phyloP scores from a whole-genome alignment of 2,329 filamentous ascomycete genomes.

The Sarocladium brachiariae region DNA sequence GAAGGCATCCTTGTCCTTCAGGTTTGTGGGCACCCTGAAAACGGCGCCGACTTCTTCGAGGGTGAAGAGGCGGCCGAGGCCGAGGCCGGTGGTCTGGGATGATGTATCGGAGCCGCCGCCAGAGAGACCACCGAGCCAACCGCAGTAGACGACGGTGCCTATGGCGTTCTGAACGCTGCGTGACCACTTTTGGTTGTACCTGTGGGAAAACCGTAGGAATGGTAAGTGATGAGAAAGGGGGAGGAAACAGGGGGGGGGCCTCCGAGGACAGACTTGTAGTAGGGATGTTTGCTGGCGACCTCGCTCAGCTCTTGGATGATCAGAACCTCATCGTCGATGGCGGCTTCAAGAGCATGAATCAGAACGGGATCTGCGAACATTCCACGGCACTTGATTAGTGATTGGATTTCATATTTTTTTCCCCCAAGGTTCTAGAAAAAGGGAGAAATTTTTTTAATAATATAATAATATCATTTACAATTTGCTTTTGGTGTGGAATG shows the following conservation, averaged over 20 bases:
- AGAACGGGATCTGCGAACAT: slow-evolving; percentile 37
- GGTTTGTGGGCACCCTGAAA: slow-evolving; percentile 78
- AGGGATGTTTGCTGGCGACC: slow-evolving; percentile 78
- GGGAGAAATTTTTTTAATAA: no score
- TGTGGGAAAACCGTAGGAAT: slow-evolving; percentile 20
- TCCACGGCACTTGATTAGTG: no score
- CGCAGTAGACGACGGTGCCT: slow-evolving; percentile 48
- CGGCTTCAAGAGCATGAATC: slow-evolving; percentile 62
- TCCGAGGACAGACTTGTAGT: slow-evolving; percentile 82
- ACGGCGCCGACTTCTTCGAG: slow-evolving; percentile 81
- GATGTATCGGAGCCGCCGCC: slow-evolving; percentile 28
- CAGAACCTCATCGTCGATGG: slow-evolving; percentile 64
- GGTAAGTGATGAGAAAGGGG: neutral
- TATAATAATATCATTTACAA: no score
- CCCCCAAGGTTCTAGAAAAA: no score
- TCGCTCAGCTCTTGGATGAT: slow-evolving; percentile 63
- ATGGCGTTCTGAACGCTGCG: slow-evolving; percentile 76
- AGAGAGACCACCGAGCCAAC: slow-evolving; percentile 73
- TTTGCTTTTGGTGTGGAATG: slow-evolving; percentile 72
- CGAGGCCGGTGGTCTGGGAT: neutral
- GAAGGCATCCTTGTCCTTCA: slow-evolving; percentile 85
- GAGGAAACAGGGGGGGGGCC: no score
- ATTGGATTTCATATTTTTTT: no score
- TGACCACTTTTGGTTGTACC: slow-evolving; percentile 80
- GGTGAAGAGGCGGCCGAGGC: slow-evolving; percentile 63